Base-by-base conservation (phyloP, 495 filamentous ascomycete species). In the Hyphodiscus hymeniophilus region DNA sequence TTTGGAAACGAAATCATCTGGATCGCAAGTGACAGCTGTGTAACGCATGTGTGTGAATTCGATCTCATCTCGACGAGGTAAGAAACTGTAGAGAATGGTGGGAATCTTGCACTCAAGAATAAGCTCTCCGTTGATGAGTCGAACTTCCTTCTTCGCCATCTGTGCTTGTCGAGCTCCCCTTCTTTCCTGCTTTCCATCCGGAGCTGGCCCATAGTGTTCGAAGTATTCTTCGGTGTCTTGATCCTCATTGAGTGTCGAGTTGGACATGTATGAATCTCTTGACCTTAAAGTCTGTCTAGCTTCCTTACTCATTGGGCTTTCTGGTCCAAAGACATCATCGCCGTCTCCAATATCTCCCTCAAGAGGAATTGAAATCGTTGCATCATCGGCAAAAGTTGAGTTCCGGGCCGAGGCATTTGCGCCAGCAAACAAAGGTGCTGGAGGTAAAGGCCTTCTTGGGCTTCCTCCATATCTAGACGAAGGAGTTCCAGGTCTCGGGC, bases 11-110 rank as follows among this genome's bases (percentile, higher is more conserved):
- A 94, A 99, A 59, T 99, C 90, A 61, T 97, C 90, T 0, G 94
- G 94, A 61, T 99, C 94, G 60, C 91, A 96, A 1, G 94, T 99
- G 30, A 95, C 92, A n/a, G 94, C 94, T 24, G 94, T 97, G 60
- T 99, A 99, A n/a, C 94, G 85, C 94, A 97, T 97, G 62, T 99
- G 91, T 0, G 94, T 99, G 62, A 97, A 99, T 64, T 99, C 94
- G 40, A 87, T 78, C 52, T 94, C 89, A 63, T 97, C 89, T 21
- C 90, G 76, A 26, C 89, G 76, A 0, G 94, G 94, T 38, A 97
- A 70, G 65, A 97, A 97, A 58, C 85, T 89, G 71, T 97, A 89
- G 7, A 97, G 72, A 56, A 96, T 99, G 0, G 94, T 96, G 1
- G 94, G 94, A 41, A 99, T 97, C 63, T 97, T 97, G 74, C 94